Evolutionary conservation across 139 green algal species (phyloP), one percentile per base, ranked within the genome.

Genomic region (Tetraselmis chui): DNA sequence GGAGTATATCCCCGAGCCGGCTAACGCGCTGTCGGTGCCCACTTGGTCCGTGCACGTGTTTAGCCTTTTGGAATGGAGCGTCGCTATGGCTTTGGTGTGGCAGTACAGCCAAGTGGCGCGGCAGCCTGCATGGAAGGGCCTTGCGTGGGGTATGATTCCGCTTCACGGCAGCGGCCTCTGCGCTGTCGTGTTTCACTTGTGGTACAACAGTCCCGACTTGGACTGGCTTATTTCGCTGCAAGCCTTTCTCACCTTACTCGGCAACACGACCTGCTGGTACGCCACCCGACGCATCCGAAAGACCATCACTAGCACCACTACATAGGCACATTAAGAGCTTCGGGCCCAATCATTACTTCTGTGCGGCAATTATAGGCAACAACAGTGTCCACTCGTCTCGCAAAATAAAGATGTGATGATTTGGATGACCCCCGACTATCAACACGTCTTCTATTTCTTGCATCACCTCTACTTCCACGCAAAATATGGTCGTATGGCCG

Each of bases 111-210:
- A 23, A 5, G 78, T 74, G 26, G n/a, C 78, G 18, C 22, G 31
- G 5, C 28, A 22, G 5, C 28, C 28, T 11, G 78, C 31, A 2
- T 81, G 29, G 28, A 67, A 81, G n/a, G 29, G 78, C 28, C 78
- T 81, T 78, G n/a, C 28, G 28, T 81, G 29, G 28, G 78, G 78
- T 11, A 81, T 81, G 78, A 18, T 81, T 30, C 78, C 78, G n/a
- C 78, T 81, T 5, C 78, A 81, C 78, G 78, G 27, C 26, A 28
- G 5, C 11, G 28, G 28, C 27, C 31, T 81, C n/a, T 81, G 78
- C 78, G 78, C 78, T 11, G 31, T 59, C 28, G 29, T 30, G 31
- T 81, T 59, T 23, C 78, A 81, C 29, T 78, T 81, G 27, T 81
- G 28, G 27, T 81, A 81, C 78, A 81, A 81, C 31, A 30, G 27